phyloP scores from a whole-genome alignment of 148 eudicot genomes.

The Amaranthus hypochondriacus region DNA sequence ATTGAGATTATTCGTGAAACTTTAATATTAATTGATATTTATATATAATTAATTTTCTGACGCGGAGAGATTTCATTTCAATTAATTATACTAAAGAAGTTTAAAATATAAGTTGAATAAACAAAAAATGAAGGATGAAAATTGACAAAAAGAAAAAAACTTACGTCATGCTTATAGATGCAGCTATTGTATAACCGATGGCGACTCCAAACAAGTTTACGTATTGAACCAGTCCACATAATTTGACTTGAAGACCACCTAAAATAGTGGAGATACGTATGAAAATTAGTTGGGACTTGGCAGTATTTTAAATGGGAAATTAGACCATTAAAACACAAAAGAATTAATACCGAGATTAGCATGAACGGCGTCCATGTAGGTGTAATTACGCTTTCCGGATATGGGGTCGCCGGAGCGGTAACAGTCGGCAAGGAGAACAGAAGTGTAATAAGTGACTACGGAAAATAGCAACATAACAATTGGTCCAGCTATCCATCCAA shows the following conservation, averaged over 20 bases:
- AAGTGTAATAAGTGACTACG: slow-evolving; percentile 68
- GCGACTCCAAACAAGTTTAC: slow-evolving; percentile 65
- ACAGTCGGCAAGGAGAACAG: slow-evolving; percentile 57
- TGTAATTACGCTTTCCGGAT: slow-evolving; percentile 70
- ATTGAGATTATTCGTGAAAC: no score
- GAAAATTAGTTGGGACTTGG: neutral
- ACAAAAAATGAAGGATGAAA: no score
- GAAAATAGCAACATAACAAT: slow-evolving; percentile 59
- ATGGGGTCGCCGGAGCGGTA: slow-evolving; percentile 66
- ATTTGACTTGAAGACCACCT: slow-evolving; percentile 58
- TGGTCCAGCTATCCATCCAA: slow-evolving; percentile 86
- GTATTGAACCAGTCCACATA: slow-evolving; percentile 61
- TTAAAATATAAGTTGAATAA: no score
- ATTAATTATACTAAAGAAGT: no score
- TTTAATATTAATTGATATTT: no score
- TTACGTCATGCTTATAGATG: slow-evolving; percentile 70
- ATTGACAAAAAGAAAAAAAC: slow-evolving; percentile 2
- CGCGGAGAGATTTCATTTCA: no score
- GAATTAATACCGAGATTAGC: slow-evolving; percentile 50
- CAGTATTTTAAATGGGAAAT: neutral
- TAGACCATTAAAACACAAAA: no score
- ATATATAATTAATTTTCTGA: no score
- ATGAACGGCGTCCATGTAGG: slow-evolving; percentile 80
- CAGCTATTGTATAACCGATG: slow-evolving; percentile 72
- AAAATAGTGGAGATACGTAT: neutral